A percentile compares a stretch with the other conserved stretches of the same genome.
Conservation (phyloP, 345 rosid genomes). For the Eucalyptus polybractea region DNA sequence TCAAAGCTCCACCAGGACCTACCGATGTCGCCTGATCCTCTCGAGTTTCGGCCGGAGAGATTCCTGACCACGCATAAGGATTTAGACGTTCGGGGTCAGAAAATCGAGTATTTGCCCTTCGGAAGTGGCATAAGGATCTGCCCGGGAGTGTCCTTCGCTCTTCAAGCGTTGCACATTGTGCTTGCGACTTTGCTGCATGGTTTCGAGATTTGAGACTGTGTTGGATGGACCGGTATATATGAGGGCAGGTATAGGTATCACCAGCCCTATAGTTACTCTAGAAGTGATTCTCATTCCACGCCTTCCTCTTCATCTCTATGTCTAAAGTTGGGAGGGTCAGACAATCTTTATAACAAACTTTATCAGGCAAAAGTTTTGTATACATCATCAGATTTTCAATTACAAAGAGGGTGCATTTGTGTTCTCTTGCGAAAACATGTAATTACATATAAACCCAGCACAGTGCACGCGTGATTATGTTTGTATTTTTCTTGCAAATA, state of each 20-base stretch:
- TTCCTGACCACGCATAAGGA: constrained; percentile 20
- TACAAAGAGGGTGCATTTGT: neutral
- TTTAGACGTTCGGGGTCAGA: constrained; percentile 28
- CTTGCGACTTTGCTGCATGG: constrained; percentile 32
- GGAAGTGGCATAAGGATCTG: constrained; percentile 43
- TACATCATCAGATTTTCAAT: neutral
- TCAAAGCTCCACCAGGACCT: constrained; percentile 50
- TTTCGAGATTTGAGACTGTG: constrained; percentile 11
- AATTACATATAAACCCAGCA: neutral
- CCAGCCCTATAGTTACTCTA: constrained; percentile 29
- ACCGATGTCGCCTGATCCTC: constrained; percentile 13
- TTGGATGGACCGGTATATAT: constrained; percentile 9
- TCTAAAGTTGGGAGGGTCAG: neutral
- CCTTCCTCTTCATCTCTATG: neutral
- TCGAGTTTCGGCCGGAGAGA: constrained; percentile 34
- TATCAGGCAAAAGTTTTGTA: neutral
- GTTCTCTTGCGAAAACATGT: neutral
- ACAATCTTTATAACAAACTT: neutral
- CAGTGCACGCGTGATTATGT: neutral
- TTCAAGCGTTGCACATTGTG: constrained; percentile 19
- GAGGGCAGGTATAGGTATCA: constrained; percentile 9
- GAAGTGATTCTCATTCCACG: constrained; percentile 28
- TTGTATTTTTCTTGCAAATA: neutral
- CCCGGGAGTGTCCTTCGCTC: constrained; percentile 27
- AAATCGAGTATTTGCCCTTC: constrained; percentile 32